Percentiles rank a stretch among this genome's conserved stretches.
These are phyloP conservation scores for Curvularia sp. DNA, from an alignment of 2,329 filamentous ascomycete species.

Conservation along the genomic window DNA sequence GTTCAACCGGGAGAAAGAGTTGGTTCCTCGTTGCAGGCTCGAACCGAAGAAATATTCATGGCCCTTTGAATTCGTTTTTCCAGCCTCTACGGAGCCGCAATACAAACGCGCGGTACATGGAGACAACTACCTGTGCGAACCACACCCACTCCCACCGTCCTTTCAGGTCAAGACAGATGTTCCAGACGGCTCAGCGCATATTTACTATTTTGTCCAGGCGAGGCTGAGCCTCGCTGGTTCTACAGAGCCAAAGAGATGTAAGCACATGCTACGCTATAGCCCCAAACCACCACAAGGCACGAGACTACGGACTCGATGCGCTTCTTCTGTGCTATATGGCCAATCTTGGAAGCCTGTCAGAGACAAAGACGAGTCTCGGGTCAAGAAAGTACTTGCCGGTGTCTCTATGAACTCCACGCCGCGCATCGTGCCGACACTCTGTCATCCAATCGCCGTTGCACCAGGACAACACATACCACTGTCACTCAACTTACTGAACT, in stretches of 20 bases:
- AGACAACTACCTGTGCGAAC: conserved; percentile 39
- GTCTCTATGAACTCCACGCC: conserved; percentile 24
- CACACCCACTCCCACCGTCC: conserved; percentile 45
- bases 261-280: conserved; percentile 37
- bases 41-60: conserved; percentile 41
- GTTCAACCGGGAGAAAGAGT: conserved; percentile 38
- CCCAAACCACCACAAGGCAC: conserved; percentile 26
- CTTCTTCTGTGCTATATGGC: conserved; percentile 35
- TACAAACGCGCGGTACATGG: conserved; percentile 38
- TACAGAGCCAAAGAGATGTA: conserved; percentile 26
- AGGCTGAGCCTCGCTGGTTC: conserved; percentile 27
- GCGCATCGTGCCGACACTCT: conserved; percentile 41
- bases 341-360: conserved; percentile 39
- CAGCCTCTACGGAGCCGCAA: conserved; percentile 37
- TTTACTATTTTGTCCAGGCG: conserved; percentile 44
- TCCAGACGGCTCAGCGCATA: conserved; percentile 37
- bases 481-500: conserved; percentile 34
- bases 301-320: conserved; percentile 27
- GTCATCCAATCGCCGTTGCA: conserved; percentile 36
- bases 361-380: conserved; percentile 22
- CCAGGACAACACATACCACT: conserved; percentile 46
- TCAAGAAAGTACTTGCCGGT: conserved; percentile 35
- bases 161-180: conserved; percentile 38
- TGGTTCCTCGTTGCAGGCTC: conserved; percentile 30
- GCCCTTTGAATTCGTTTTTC: conserved; percentile 48